These are phyloP conservation scores for Cornus florida DNA, from an alignment of 148 eudicot genomes.

Conservation along the genomic window DNA sequence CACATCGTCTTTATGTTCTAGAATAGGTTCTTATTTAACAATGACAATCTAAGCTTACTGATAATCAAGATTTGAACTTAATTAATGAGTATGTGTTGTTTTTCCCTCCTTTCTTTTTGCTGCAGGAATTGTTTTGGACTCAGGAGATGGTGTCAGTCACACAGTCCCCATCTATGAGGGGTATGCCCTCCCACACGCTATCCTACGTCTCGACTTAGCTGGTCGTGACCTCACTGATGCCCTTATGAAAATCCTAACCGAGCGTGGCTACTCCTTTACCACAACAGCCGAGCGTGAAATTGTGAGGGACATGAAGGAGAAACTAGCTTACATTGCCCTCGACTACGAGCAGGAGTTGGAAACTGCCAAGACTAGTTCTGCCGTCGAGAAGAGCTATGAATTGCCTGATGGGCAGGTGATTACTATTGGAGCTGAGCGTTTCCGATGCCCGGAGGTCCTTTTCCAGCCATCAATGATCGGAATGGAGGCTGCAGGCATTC, in stretches of 20 bases:
- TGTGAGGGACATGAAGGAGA: slow-evolving; percentile 62
- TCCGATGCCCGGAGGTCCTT: slow-evolving; percentile 73
- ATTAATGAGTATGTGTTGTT: not conserved
- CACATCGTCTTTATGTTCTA: not conserved
- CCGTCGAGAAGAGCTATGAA: slow-evolving; percentile 65
- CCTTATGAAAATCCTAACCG: slow-evolving; percentile 57
- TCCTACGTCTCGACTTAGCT: slow-evolving; percentile 58
- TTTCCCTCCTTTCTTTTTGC: not conserved
- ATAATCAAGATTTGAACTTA: not conserved
- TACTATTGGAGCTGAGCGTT: slow-evolving; percentile 64
- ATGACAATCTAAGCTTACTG: not conserved
- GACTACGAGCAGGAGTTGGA: slow-evolving; percentile 63
- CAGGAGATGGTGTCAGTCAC: slow-evolving; percentile 63
- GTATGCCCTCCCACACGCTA: slow-evolving; percentile 53
- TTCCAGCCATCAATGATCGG: slow-evolving; percentile 73
- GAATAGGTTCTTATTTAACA: too few relatives aligned
- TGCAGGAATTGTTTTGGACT: slow-evolving; percentile 56
- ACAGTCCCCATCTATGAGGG: slow-evolving; percentile 54
- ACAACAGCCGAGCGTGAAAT: slow-evolving; percentile 64
- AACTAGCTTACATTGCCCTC: slow-evolving; percentile 50
- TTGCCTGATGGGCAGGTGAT: slow-evolving; percentile 66
- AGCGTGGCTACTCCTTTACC: slow-evolving; percentile 59
- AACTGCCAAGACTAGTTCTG: slow-evolving; percentile 60
- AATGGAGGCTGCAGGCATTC: slow-evolving; percentile 61
- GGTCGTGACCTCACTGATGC: slow-evolving; percentile 62